Percentiles rank a stretch among this genome's conserved stretches.
phyloP scores from a whole-genome alignment of 768 basidiomycete genomes.

The Agrocybe chaxingu region DNA sequence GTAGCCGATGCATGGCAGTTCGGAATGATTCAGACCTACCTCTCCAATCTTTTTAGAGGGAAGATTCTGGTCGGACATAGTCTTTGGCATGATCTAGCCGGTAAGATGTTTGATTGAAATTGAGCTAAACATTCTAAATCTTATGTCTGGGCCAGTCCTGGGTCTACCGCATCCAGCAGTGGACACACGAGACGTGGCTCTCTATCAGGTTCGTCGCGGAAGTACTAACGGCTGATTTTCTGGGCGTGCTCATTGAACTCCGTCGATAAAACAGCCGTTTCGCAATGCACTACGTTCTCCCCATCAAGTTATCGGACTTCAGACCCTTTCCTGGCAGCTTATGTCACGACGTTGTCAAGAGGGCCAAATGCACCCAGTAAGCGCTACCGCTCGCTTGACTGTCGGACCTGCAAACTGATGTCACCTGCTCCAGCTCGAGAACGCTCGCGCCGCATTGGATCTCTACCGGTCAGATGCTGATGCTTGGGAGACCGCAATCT shows the following conservation, averaged over 20 bases:
- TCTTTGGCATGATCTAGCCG: constrained; percentile 80
- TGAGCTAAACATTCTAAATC: background rate
- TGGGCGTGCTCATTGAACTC: too few species aligned
- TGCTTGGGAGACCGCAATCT: constrained; percentile 66
- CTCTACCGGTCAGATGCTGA: constrained; percentile 53
- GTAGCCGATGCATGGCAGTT: constrained; percentile 55
- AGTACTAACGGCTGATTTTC: too few species aligned
- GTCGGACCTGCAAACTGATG: constrained; percentile 11
- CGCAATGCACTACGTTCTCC: constrained; percentile 65
- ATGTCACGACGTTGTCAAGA: constrained; percentile 79
- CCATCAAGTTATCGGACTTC: constrained; percentile 68
- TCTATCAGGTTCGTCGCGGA: constrained; percentile 50
- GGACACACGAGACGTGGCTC: constrained; percentile 73
- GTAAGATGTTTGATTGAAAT: constrained; percentile 31
- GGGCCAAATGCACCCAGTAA: constrained; percentile 67
- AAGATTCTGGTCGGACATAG: constrained; percentile 75
- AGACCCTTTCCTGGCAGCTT: constrained; percentile 78
- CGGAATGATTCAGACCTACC: constrained; percentile 58
- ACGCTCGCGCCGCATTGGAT: constrained; percentile 61
- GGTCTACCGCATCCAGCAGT: constrained; percentile 80
- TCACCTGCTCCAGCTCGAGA: constrained; percentile 56
- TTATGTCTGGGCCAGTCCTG: constrained; percentile 45
- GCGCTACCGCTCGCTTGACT: constrained; percentile 24
- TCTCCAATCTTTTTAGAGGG: constrained; percentile 64
- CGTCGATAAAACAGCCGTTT: constrained; percentile 51